Evolutionary conservation across 768 basidiomycete genomes (phyloP), one percentile per base, ranked within the genome.

Genomic region (Leccinum sublutescens): DNA sequence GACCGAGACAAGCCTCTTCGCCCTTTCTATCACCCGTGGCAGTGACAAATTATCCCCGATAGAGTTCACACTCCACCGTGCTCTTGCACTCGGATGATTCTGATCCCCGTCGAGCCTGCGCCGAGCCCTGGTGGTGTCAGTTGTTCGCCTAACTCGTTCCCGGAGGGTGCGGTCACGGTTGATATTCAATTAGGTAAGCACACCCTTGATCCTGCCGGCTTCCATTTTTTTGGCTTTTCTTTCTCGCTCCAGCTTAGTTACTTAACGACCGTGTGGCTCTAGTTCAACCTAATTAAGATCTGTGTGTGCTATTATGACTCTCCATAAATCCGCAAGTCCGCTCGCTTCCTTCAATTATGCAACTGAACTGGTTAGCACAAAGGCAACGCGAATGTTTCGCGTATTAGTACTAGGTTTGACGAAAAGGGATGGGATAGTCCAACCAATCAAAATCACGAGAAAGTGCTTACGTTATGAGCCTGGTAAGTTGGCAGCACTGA

Each of bases 211-310:
- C 25, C 48, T 56, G 56, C 15, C 53, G 52, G 43, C 61, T 55
- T 64, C 73, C 71, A 69, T 64, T 73, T 60, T 31, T 74, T 71
- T 65, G 56, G 3, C n/a, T 43, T 43, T n/a, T 11, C n/a, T 64
- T 58, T 62, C 57, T 52, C 51, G 54, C 66, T 62, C 71, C 64
- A 57, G 12, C 33, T 34, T 34, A 12, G 5, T 33, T 33, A 64
- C 61, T 63, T 61, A 61, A 66, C 64, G 15, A 61, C 66, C 25
- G 25, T 27, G 53, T 61, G 52, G 56, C 50, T 52, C 52, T 6
- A 15, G 50, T 33, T 52, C 55, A 55, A 21, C 59, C 58, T 31
- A 55, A 63, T 63, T 55, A 57, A 58, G 55, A 60, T 51, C 4
- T 47, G 58, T 52, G 53, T 43, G 50, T 59, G 54, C 60, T 55